Evolutionary conservation across 495 filamentous ascomycete genomes (phyloP).

Genomic region (Aspergillus sclerotiicarbonarius): DNA sequence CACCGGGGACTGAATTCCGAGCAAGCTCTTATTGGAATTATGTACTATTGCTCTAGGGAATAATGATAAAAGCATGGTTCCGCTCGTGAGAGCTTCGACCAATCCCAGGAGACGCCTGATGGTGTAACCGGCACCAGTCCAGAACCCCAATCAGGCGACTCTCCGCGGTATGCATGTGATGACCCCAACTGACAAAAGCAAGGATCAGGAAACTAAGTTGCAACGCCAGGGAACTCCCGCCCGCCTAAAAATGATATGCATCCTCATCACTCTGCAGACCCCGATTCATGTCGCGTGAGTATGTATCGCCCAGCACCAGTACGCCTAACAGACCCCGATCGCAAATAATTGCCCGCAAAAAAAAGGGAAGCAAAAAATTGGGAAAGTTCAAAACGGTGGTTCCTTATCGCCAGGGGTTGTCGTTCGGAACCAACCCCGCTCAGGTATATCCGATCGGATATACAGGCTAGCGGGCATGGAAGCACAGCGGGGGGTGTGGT

Average conservation of each 20-base stretch:
- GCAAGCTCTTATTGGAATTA: neutral
- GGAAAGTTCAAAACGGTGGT: slow-evolving; percentile 6
- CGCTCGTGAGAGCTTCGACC: neutral
- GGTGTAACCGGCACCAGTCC: neutral
- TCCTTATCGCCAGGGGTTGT: neutral
- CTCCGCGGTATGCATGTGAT: neutral
- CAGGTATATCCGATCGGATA: slow-evolving; percentile 6
- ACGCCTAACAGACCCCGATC: slow-evolving; percentile 5
- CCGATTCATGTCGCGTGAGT: slow-evolving; percentile 15
- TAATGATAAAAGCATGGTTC: neutral
- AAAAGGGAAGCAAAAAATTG: slow-evolving; percentile 11
- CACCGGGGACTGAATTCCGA: neutral
- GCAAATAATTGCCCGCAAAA: neutral
- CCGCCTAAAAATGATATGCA: slow-evolving; percentile 6
- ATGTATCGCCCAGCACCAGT: slow-evolving; percentile 9
- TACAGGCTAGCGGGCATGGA: slow-evolving; percentile 40
- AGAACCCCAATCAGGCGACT: neutral
- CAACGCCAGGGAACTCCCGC: slow-evolving; percentile 13
- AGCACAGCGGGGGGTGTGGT: slow-evolving; percentile 45
- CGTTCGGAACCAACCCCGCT: slow-evolving; percentile 6
- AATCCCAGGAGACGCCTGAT: neutral
- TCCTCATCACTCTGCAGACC: neutral
- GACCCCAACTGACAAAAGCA: neutral
- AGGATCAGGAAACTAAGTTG: slow-evolving; percentile 4
- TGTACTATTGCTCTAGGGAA: neutral